Evolutionary conservation across 2,329 filamentous ascomycete genomes (phyloP), one percentile per base, ranked within the genome.

Genomic region (Talaromyces sp.): DNA sequence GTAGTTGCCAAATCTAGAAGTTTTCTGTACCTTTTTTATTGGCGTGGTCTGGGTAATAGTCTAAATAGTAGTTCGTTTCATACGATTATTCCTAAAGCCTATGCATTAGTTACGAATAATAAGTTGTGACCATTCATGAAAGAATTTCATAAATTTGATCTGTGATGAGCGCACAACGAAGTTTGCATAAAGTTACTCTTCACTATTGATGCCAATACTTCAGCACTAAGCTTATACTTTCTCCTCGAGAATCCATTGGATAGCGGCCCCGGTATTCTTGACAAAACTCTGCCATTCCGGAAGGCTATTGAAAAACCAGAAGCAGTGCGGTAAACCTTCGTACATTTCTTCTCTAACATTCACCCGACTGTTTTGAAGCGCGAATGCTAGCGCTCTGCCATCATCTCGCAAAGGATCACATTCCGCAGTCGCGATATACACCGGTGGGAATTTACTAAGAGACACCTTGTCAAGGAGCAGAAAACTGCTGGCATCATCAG

Each of bases 221-320:
- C 39, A 43, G 16, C 9, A 43, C 14, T 11, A 50, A 50, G 39
- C 8, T 27, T 10, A 50, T 27, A 9, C 11, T 50, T 50, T 50
- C 47, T 50, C 47, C 22, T 14, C 27, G 22, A 50, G 47, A 16
- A 90, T 39, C 52, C 52, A 57, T 39, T 57, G 27, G 16, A 57
- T 39, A 13, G 27, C 52, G 14, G 52, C 52, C 27, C 37, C 35
- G n/a, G 52, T 57, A 60, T 60, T 47, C 10, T 49, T 49, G 37
- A 49, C 24, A 45, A 60, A 60, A 11, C 2, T 35, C 37, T 45
- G 16, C 27, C 37, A 45, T 45, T 45, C 58, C 11, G 37, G 37
- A 33, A 60, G 58, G 43, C 24, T 33, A 31, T 41, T 41, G 58
- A 60, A 60, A 45, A 60, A 31, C 58, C 58, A 60, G 43, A 60